Evolutionary conservation across 2,329 filamentous ascomycete species (phyloP), one percentile per base, ranked within the genome.

Genomic region (Nakataea oryzae): DNA sequence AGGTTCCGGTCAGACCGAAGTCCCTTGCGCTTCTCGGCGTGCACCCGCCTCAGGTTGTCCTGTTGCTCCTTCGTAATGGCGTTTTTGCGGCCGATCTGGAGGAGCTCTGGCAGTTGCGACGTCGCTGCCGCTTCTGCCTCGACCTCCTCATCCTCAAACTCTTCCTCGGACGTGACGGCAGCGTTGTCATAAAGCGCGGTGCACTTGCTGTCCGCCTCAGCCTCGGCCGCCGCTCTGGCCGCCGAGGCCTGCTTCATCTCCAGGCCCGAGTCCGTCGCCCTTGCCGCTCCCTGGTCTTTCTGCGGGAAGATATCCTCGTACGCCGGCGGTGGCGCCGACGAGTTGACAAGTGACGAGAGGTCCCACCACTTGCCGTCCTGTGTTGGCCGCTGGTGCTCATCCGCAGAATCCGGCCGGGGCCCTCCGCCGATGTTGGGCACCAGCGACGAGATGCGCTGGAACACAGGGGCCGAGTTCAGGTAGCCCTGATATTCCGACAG

Each of bases 241-340:
- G 82, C 83, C n/a, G 83, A 82, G 24, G 79, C 75, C 67, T 83
- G 79, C 72, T 88, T 87, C 28, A 74, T 75, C 62, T 86, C 82
- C 21, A 79, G 65, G 57, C 26, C 27, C 27, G 21, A n/a, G 27
- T 28, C 50, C 21, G 32, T 34, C 24, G 79, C 76, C 11, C 41
- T 50, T 7, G 34, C 17, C 2, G 41, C 2, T n/a, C 7, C 41
- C 41, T 50, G 41, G 61, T 78, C 73, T 54, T 77, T 75, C 1
- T 61, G 61, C 62, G 67, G 47, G 71, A 86, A 95, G 30, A 95
- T 83, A 58, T 93, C 90, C 61, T 92, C 86, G 66, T 95, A 95
- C 0, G 90, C 84, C 12, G 90, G 90, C 11, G 89, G 89, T 34
- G 83, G 78, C 4, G 79, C 76, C 12, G 83, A 74, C 54, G 30